These are phyloP conservation scores for Sphagnurus paluster DNA, from an alignment of 1,284 basidiomycete genomes.

Conservation along the genomic window DNA sequence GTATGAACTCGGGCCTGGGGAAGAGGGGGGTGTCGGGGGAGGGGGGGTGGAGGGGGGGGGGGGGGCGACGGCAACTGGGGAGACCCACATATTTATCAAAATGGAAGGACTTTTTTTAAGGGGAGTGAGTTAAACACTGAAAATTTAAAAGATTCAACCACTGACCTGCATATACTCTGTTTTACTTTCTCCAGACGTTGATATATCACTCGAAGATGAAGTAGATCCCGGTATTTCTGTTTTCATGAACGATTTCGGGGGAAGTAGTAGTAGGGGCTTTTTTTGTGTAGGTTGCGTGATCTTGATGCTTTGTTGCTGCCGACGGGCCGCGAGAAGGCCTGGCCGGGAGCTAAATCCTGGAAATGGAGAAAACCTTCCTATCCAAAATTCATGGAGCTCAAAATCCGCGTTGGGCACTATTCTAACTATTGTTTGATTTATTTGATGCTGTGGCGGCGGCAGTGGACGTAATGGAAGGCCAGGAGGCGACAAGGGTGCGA, in stretches of 20 bases:
- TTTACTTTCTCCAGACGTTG: slow-evolving; percentile 2
- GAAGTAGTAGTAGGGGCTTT: slow-evolving; percentile 20
- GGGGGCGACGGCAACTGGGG: too few species aligned
- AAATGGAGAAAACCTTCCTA: slow-evolving; percentile 39
- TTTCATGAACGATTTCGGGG: slow-evolving; percentile 24
- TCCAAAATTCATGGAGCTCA: slow-evolving; percentile 38
- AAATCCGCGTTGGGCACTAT: background rate
- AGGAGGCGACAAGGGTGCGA: slow-evolving; percentile 2
- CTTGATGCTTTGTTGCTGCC: slow-evolving; percentile 19
- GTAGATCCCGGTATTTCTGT: slow-evolving; percentile 4
- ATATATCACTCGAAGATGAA: slow-evolving; percentile 4
- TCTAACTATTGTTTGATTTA: background rate
- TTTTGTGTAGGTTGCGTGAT: slow-evolving; percentile 22
- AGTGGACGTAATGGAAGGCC: slow-evolving; percentile 1
- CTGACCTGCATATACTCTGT: background rate
- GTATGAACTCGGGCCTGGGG: too few species aligned
- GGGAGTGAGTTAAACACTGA: background rate
- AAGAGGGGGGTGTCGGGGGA: too few species aligned
- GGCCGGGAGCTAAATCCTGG: slow-evolving; percentile 38
- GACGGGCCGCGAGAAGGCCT: slow-evolving; percentile 27
- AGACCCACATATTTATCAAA: slow-evolving; percentile 41
- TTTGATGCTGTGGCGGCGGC: background rate
- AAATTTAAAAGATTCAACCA: too few species aligned
- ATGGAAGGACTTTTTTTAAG: slow-evolving; percentile 23
- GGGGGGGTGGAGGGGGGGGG: too few species aligned